Evolutionary conservation across 345 rosid genomes (phyloP), one percentile per base, ranked within the genome.

Genomic region (Citrus glauca): DNA sequence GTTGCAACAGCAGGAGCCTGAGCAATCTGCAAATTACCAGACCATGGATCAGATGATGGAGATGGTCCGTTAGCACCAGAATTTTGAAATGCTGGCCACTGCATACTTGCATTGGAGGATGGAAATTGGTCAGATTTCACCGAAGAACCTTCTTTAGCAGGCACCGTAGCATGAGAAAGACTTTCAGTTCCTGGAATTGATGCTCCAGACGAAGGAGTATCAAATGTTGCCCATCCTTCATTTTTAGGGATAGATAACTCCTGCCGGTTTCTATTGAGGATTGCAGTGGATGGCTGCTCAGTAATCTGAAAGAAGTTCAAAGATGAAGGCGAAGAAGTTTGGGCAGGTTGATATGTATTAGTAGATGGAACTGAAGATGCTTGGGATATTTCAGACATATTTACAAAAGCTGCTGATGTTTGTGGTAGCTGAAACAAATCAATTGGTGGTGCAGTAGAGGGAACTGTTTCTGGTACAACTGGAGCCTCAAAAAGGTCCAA

Each of bases 221-320:
- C 97, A 87, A 96, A 96, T 64, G 94, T 94, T 53, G 98, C 98
- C 98, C 98, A 96, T 78, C 97, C 98, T 81, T 89, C 92, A 79
- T 89, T 85, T 79, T 86, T 87, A 40, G 94, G 79, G 6, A 69
- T 68, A 61, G 88, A 60, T 33, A 82, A 77, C 69, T 87, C 90
- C 59, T 77, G 72, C 32, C 76, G 74, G 77, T 77, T 81, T 33
- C 68, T 78, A 61, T 72, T 72, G 71, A 73, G 35, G 64, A 74
- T 79, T 24, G 82, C n/a, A 78, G 77, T 75, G 69, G 90, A 76
- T 65, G 81, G 89, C 68, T 87, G 95, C 82, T 83, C 84, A 42
- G 78, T 27, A 83, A 76, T 80, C 65, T 79, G 86, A 85, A 91
- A 83, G 70, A 90, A 86, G 78, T 89, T 90, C 73, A 89, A 33